Percentiles rank a stretch among this genome's conserved stretches.
phyloP scores from a whole-genome alignment of 768 basidiomycete genomes.

The Phanerochaete sordida region DNA sequence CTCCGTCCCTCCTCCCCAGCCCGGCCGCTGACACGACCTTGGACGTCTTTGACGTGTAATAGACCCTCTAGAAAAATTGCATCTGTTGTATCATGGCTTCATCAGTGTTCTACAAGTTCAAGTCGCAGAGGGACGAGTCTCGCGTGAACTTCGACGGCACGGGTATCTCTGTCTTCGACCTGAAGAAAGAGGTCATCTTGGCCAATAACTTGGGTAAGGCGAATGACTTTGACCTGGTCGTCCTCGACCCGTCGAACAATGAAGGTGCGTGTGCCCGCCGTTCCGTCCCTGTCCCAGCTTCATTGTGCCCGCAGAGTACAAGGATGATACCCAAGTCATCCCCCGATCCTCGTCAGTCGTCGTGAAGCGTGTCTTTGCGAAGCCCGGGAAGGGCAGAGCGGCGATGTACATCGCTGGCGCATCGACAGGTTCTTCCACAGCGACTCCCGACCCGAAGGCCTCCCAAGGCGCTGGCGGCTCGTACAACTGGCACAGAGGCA shows the following conservation, averaged over 20 bases:
- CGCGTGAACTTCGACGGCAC: conserved; percentile 97
- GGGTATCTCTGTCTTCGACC: conserved; percentile 97
- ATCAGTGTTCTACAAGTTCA: conserved; percentile 98
- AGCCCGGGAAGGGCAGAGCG: conserved; percentile 81
- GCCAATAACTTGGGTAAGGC: conserved; percentile 96
- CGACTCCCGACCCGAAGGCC: conserved; percentile 33
- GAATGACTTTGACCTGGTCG: conserved; percentile 91
- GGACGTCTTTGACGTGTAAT: conserved; percentile 13
- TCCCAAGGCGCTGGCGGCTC: conserved; percentile 26
- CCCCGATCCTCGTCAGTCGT: conserved; percentile 94
- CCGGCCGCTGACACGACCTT: not conserved
- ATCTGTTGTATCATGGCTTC: conserved; percentile 59
- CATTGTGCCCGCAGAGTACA: conserved; percentile 61
- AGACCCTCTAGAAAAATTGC: conserved; percentile 18
- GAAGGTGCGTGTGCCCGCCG: conserved; percentile 62
- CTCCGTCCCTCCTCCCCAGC: not conserved
- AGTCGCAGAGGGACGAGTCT: conserved; percentile 91
- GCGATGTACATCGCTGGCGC: conserved; percentile 63
- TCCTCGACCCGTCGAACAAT: conserved; percentile 80
- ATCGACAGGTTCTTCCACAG: not conserved
- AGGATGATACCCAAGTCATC: conserved; percentile 87
- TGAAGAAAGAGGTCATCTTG: conserved; percentile 97
- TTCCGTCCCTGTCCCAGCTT: not conserved
- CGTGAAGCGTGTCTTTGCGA: conserved; percentile 79
- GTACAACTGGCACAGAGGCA: conserved; percentile 59